Conservation (phyloP, 2,329 filamentous ascomycete species). For the Epichloe sylvatica region DNA sequence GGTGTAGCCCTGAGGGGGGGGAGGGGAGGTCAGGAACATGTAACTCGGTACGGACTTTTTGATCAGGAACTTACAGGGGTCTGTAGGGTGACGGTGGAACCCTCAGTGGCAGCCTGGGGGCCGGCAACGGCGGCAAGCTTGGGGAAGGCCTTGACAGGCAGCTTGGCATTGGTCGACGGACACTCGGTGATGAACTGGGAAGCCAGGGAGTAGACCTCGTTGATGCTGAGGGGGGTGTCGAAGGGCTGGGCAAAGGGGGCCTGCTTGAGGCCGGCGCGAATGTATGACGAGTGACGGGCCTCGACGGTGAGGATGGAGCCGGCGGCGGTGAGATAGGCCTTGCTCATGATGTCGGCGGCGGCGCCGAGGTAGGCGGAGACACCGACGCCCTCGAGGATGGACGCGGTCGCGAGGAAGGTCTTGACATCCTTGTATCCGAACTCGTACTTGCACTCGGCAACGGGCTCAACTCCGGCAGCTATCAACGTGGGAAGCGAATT, state of each 20-base stretch:
- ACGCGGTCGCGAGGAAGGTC: constrained; percentile 45
- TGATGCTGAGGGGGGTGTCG: constrained; percentile 45
- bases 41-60: too few species aligned
- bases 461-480: constrained; percentile 31
- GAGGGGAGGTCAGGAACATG: background rate
- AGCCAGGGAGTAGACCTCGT: constrained; percentile 51
- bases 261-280: constrained; percentile 35
- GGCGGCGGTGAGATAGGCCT: constrained; percentile 43
- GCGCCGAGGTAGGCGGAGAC: constrained; percentile 52
- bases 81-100: constrained; percentile 13
- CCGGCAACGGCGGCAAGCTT: constrained; percentile 21
- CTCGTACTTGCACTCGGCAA: constrained; percentile 40
- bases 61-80: constrained; percentile 10
- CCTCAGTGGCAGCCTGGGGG: constrained; percentile 11
- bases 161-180: constrained; percentile 35
- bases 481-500: too few species aligned
- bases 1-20: background rate
- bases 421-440: constrained; percentile 46
- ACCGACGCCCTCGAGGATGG: constrained; percentile 50
- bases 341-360: constrained; percentile 43
- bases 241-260: constrained; percentile 45
- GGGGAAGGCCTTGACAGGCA: constrained; percentile 52
- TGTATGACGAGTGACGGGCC: constrained; percentile 47
- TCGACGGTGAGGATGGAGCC: constrained; percentile 51
- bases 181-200: constrained; percentile 46